Conservation (phyloP, 768 basidiomycete species). For the Termitomyces bulborhizus region DNA sequence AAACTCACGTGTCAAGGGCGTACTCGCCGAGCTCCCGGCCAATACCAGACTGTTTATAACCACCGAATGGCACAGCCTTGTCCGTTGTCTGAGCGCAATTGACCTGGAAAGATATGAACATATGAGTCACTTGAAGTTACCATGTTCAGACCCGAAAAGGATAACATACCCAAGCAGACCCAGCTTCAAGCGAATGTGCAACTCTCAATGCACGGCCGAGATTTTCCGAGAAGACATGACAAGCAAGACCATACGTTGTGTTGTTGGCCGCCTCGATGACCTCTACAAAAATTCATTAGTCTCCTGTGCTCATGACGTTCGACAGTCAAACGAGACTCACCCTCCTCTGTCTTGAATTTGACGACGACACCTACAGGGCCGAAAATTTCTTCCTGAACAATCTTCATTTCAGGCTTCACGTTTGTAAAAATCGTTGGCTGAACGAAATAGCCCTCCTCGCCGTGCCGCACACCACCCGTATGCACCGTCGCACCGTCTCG, state of each 20-base stretch:
- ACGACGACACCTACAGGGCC: constrained; percentile 69
- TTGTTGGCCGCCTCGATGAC: constrained; percentile 19
- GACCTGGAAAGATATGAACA: constrained; percentile 7
- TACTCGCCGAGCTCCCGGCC: constrained; percentile 22
- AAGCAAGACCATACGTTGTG: constrained; percentile 15
- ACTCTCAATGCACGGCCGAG: constrained; percentile 17
- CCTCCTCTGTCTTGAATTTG: constrained; percentile 59
- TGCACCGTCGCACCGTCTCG: constrained; percentile 60
- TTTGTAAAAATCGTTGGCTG: constrained; percentile 67
- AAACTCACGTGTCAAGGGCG: constrained; percentile 18
- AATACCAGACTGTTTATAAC: constrained; percentile 21
- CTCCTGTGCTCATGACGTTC: constrained; percentile 22
- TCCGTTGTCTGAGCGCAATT: constrained; percentile 15
- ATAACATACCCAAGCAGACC: constrained; percentile 15
- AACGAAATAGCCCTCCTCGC: constrained; percentile 64
- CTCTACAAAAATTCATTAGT: constrained; percentile 8
- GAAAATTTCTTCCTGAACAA: constrained; percentile 67
- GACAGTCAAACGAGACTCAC: constrained; percentile 7
- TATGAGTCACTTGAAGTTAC: background rate
- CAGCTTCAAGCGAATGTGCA: constrained; percentile 19
- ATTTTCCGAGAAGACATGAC: constrained; percentile 18
- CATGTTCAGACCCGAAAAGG: background rate
- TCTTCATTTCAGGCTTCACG: constrained; percentile 57
- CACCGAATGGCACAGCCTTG: constrained; percentile 18
- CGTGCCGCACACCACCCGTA: constrained; percentile 53